Evolutionary conservation across 768 basidiomycete genomes (phyloP), one percentile per base, ranked within the genome.

Genomic region (Mycena crocata): DNA sequence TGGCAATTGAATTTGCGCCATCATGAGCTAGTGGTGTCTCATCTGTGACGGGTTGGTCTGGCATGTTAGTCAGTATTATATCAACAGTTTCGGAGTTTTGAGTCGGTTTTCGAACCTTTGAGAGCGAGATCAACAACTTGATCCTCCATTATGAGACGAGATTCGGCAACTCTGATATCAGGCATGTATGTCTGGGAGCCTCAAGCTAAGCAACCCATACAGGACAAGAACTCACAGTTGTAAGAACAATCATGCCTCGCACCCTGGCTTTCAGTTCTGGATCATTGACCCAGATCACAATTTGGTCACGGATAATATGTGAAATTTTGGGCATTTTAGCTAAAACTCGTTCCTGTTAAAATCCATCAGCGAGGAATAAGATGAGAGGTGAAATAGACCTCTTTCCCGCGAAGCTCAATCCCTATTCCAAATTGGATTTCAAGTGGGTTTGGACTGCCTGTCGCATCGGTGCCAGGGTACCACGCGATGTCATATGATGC

Each of bases 371-470:
- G 23, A 8, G 21, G 37, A 32, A n/a, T 50, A 2, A 7, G 32
- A 12, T 10, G 7, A 42, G 2, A 15, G 2, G 30, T 12, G 45
- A 21, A 26, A 44, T 37, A 13, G 4, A 55, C 61, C 61, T 54
- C 52, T 24, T 55, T 46, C 9, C 51, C 61, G 30, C 12, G 48
- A 37, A 62, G 55, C 24, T 62, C 52, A 23, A 62, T 55, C 4
- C 61, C 61, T 44, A 62, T 62, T 55, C 61, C 61, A 26, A 62
- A 62, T 54, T 52, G 51, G 21, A 62, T 62, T 1, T 62, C 30
- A 17, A 39, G 23, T 2, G 51, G 24, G 48, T 45, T 15, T 19
- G 52, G 52, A 2, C 14, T 0, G 5, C 52, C 52, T 55, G 28
- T 37, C 12, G 2, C 17, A 2, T 35, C 2, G 21, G 9, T 10